phyloP scores from a whole-genome alignment of 2,329 filamentous ascomycete species.

The Thermomyces lanuginosus region DNA sequence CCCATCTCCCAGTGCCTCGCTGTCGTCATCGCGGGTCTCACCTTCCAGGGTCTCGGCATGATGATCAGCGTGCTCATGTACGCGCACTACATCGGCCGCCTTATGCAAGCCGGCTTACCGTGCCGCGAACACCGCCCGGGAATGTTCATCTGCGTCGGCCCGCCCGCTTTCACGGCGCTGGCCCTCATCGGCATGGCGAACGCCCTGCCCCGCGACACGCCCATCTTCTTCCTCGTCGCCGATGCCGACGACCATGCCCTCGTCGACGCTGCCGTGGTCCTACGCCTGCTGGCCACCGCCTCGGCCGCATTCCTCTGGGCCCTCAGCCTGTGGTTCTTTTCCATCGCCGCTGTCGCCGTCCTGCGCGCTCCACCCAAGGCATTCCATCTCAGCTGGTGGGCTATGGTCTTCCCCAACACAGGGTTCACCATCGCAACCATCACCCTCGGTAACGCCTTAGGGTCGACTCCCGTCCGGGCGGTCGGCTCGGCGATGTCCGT shows the following conservation, averaged over 20 bases:
- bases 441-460: too few relatives aligned
- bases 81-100: constrained; percentile 51
- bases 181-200: constrained; percentile 53
- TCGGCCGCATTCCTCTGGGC: constrained; percentile 48
- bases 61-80: constrained; percentile 58
- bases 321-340: constrained; percentile 42
- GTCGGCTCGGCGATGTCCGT: constrained; percentile 41
- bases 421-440: constrained; percentile 46
- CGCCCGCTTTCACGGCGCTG: constrained; percentile 53
- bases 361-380: constrained; percentile 25
- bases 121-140: constrained; percentile 48
- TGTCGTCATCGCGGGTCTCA: constrained; percentile 50
- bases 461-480: too few relatives aligned
- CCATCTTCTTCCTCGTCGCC: constrained; percentile 49
- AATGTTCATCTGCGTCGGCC: constrained; percentile 63
- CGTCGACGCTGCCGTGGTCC: constrained; percentile 6
- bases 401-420: constrained; percentile 50
- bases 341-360: constrained; percentile 34
- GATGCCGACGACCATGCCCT: constrained; percentile 41
- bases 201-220: constrained; percentile 23
- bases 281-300: constrained; percentile 30
- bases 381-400: constrained; percentile 43
- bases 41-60: constrained; percentile 54
- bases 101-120: constrained; percentile 53
- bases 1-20: constrained; percentile 40